Evolutionary conservation across 495 filamentous ascomycete species (phyloP), one percentile per base, ranked within the genome.

Genomic region (Penicillium waksmanii): DNA sequence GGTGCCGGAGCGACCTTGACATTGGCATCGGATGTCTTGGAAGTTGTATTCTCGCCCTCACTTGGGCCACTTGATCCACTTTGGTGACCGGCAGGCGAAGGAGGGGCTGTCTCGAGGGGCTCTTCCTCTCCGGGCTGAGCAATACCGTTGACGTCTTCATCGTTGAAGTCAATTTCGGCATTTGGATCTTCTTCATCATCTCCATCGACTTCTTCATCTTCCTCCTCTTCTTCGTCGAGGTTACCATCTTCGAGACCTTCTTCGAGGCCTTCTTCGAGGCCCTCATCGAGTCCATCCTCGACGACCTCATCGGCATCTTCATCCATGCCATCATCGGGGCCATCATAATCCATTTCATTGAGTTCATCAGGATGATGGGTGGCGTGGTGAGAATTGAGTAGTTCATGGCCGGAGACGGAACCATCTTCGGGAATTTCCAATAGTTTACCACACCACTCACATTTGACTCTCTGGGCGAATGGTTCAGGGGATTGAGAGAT

Each of bases 381-480:
- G 27, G 71, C 66, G 19, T 70, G 64, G 48, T 79, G 76, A 18
- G 66, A 53, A 51, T 73, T 70, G 2, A 77, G 52, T 27, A 72
- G 60, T 17, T 73, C 71, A 50, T 70, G 62, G 27, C 60, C 60
- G 15, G 76, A 69, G 9, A 59, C 44, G 35, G 42, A 64, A 21
- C 69, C 62, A 42, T 69, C 68, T 54, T 67, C 36, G 10, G 67
- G 63, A 3, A 65, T 40, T 18, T 76, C 68, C 42, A 78, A 62
- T 35, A 66, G 61, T 55, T 77, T 66, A 1, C 74, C 72, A 62
- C 76, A 80, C 69, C 67, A 75, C n/a, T 62, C 55, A 51, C 75
- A 80, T 53, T 73, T 75, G 2, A 70, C 27, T 11, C 55, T 56
- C 15, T 59, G 58, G 9, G 62, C 56, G 3, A 68, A 46, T 19